Percentiles rank a stretch among this genome's conserved stretches.
Evolutionary conservation across 2,329 filamentous ascomycete species (phyloP).

Genomic region (Cercospora citrullina): DNA sequence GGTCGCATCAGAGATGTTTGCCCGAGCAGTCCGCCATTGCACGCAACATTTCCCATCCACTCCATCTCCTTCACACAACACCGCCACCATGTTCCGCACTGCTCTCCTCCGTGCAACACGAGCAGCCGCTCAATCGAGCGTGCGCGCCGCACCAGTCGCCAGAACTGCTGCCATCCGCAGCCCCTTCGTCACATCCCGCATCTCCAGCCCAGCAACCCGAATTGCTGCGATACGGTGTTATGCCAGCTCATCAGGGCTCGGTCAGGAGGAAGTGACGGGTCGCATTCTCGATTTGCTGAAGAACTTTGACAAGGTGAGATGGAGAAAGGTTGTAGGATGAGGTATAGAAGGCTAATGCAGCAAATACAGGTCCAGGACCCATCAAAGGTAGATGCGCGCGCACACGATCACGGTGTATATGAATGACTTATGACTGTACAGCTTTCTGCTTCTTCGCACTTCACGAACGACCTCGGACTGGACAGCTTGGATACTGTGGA

Average conservation of each 20-base stretch:
- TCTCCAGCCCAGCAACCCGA: slow-evolving; percentile 61
- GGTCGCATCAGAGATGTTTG: slow-evolving; percentile 6
- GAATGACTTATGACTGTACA: slow-evolving; percentile 42
- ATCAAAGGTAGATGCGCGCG: slow-evolving; percentile 52
- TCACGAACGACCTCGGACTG: slow-evolving; percentile 93
- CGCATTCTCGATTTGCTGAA: slow-evolving; percentile 89
- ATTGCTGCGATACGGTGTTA: slow-evolving; percentile 78
- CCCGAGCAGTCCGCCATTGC: neutral
- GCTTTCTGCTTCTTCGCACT: slow-evolving; percentile 84
- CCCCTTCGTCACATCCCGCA: slow-evolving; percentile 62
- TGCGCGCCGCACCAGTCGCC: slow-evolving; percentile 56
- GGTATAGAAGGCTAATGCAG: slow-evolving; percentile 25
- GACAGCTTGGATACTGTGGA: slow-evolving; percentile 98
- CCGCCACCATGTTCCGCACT: slow-evolving; percentile 79
- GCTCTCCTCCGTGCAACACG: slow-evolving; percentile 77
- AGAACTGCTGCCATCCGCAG: slow-evolving; percentile 46
- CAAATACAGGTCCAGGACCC: slow-evolving; percentile 60
- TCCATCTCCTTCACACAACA: neutral
- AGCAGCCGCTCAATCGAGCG: slow-evolving; percentile 46
- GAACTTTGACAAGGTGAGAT: slow-evolving; percentile 89
- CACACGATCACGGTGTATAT: neutral
- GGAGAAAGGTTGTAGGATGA: neutral
- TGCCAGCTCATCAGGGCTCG: slow-evolving; percentile 75
- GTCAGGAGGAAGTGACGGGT: slow-evolving; percentile 82
- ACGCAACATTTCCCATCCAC: neutral